Conservation (phyloP, 2,329 filamentous ascomycete genomes). For the Hortaea werneckii region DNA sequence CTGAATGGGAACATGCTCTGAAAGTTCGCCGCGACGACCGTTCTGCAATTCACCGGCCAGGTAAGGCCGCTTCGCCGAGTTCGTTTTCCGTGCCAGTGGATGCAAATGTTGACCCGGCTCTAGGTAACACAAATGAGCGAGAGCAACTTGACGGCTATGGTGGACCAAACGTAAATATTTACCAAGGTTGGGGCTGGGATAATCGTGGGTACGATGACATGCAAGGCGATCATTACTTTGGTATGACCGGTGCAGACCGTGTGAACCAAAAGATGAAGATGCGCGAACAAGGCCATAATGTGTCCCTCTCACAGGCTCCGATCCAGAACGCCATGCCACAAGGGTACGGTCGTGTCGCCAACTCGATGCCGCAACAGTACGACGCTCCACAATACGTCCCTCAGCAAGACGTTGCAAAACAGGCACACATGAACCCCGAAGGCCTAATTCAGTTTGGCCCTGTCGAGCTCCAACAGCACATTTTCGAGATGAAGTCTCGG, state of each 20-base stretch:
- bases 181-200: neutral
- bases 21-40: neutral
- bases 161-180: neutral
- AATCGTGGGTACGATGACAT: conserved; percentile 2
- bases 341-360: neutral
- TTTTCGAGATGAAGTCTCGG: neutral
- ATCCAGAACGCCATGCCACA: neutral
- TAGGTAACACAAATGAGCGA: neutral
- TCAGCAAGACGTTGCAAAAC: neutral
- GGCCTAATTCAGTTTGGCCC: neutral
- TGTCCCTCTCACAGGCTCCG: neutral
- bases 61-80: neutral
- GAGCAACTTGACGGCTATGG: conserved; percentile 3
- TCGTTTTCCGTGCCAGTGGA: no score
- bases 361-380: neutral
- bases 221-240: conserved; percentile 4
- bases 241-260: neutral
- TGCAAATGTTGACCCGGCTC: neutral
- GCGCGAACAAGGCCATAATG: conserved; percentile 1
- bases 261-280: neutral
- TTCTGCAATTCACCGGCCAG: neutral
- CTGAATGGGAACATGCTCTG: no score
- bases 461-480: neutral
- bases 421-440: neutral
- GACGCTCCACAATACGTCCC: neutral